These are phyloP conservation scores for Gracilaria vermiculophylla DNA, from an alignment of 23 red algal species.

Conservation along the genomic window DNA sequence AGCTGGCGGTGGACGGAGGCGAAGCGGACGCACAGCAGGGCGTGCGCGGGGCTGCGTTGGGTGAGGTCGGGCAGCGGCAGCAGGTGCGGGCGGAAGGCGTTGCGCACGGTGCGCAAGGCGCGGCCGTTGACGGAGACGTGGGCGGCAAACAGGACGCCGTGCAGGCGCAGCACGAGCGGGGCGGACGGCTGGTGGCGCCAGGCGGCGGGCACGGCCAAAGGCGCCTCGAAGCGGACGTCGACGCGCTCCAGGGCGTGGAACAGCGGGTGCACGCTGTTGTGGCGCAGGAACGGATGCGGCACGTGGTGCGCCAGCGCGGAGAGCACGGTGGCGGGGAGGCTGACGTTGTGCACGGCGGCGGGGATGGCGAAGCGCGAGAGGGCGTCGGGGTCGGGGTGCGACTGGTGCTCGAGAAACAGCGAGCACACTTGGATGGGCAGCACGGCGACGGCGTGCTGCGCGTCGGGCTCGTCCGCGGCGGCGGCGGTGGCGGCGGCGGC, in stretches of 20 bases:
- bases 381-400: too few relatives aligned
- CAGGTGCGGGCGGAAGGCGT: constrained; percentile 4
- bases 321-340: neutral
- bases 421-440: too few relatives aligned
- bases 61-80: neutral
- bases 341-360: neutral
- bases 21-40: neutral
- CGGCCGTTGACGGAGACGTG: neutral
- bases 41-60: neutral
- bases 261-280: neutral
- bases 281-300: neutral
- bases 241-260: neutral
- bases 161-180: neutral
- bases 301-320: neutral
- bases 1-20: neutral
- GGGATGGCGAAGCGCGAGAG: neutral
- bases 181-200: neutral
- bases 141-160: neutral
- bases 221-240: neutral
- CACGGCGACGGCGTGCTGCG: too few relatives aligned
- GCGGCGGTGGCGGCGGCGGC: neutral
- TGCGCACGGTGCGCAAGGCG: neutral
- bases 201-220: neutral
- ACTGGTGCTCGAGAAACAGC: too few relatives aligned
- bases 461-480: neutral